Evolutionary conservation across 169 alveolate genomes (phyloP).

Genomic region (Plasmodium cynomolgi): DNA sequence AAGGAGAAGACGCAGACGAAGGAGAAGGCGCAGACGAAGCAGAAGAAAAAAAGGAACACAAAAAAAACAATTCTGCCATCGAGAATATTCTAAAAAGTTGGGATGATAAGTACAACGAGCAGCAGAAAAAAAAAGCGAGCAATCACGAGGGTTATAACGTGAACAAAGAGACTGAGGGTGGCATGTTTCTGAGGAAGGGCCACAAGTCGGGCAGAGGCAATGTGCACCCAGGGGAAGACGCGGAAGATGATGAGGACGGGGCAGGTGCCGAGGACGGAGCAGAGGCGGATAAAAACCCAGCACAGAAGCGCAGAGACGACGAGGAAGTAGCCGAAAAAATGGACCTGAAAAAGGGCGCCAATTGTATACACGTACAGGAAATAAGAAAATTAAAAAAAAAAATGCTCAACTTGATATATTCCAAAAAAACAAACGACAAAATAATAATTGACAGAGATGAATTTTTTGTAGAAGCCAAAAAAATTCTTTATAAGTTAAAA

Average conservation of each 20-base stretch:
- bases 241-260: not conserved
- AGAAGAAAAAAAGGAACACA: too few relatives aligned
- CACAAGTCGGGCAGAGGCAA: not conserved
- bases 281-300: not conserved
- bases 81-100: conserved; percentile 20
- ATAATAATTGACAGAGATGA: conserved; percentile 30
- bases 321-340: not conserved
- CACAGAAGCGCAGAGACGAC: not conserved
- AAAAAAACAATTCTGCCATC: not conserved
- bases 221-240: not conserved
- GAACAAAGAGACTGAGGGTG: not conserved
- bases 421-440: conserved; percentile 31
- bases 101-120: not conserved
- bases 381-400: conserved; percentile 33
- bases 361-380: conserved; percentile 17
- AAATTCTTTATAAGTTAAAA: conserved; percentile 39
- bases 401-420: conserved; percentile 19
- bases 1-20: not conserved
- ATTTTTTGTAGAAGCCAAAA: conserved; percentile 31
- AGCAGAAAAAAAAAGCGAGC: not conserved
- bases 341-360: not conserved
- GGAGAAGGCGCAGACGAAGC: not conserved
- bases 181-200: not conserved
- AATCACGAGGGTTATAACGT: not conserved
- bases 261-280: not conserved